phyloP scores from a whole-genome alignment of 2,329 filamentous ascomycete species.

The Sclerotinia minor region DNA sequence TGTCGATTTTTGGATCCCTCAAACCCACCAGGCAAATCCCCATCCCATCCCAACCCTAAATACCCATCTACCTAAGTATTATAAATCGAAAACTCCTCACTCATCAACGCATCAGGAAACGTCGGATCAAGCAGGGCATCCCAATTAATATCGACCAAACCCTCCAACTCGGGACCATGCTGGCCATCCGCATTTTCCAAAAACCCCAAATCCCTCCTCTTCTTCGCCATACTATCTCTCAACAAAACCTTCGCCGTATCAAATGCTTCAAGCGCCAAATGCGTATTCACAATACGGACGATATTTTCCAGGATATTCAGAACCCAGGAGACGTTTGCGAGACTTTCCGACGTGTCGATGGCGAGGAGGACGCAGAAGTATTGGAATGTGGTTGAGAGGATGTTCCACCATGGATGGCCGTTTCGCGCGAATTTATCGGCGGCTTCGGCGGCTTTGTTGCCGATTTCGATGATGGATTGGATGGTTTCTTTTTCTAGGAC shows the following conservation, averaged over 20 bases:
- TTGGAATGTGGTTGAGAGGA: slow-evolving; percentile 33
- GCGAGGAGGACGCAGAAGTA: slow-evolving; percentile 33
- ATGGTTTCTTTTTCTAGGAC: slow-evolving; percentile 16
- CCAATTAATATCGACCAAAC: slow-evolving; percentile 30
- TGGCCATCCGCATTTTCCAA: slow-evolving; percentile 26
- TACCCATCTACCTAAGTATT: not conserved
- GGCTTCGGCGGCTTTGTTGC: slow-evolving; percentile 29
- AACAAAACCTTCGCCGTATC: slow-evolving; percentile 33
- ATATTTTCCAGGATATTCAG: slow-evolving; percentile 31
- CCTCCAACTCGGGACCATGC: slow-evolving; percentile 19
- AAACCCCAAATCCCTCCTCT: slow-evolving; percentile 28
- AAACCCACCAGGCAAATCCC: not conserved
- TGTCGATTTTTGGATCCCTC: too few species aligned
- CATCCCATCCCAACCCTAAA: not conserved
- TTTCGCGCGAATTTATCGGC: slow-evolving; percentile 27
- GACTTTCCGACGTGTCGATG: slow-evolving; percentile 31
- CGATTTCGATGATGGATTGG: slow-evolving; percentile 9
- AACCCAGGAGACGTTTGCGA: slow-evolving; percentile 30
- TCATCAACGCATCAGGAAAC: slow-evolving; percentile 20
- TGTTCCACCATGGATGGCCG: slow-evolving; percentile 34
- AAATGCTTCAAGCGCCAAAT: slow-evolving; percentile 32
- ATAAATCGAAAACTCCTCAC: slow-evolving; percentile 22
- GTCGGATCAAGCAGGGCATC: slow-evolving; percentile 33
- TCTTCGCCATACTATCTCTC: slow-evolving; percentile 30
- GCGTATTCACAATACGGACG: slow-evolving; percentile 27